Base-by-base conservation (phyloP, 75 land plant genomes). In the Adiantum capillusveneris region DNA sequence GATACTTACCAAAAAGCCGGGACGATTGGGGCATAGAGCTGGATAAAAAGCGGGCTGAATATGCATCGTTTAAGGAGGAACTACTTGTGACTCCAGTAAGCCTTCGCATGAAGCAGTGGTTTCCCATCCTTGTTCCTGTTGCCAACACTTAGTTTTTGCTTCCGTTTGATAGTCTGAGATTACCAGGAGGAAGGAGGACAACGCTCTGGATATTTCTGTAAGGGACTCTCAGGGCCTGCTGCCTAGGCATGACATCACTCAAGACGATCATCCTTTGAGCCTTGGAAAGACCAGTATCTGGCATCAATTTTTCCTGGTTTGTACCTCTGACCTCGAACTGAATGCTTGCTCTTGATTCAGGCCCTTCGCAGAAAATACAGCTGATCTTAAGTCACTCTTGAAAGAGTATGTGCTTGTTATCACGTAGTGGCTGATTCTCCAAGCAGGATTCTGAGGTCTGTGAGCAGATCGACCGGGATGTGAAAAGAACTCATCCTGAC, bases 381-480 rank as follows among this genome's bases (percentile, higher is more conserved):
- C n/a, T n/a, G n/a, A n/a, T n/a, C n/a, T n/a, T n/a, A n/a, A n/a
- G n/a, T n/a, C n/a, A n/a, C 41, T 44, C 56, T 59, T 20, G 25
- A 26, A 53, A 39, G 19, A 21, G 57, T 21, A 24, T 49, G 22
- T 31, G 16, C 13, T 36, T 34, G 19, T 29, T 34, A 34, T 64
- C 2, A 11, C 56, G 62, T 29, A 18, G 53, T 52, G 52, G n/a
- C 7, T 21, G 12, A 22, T 60, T 60, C 22, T 59, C 39, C 74
- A 60, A 28, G 26, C 69, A 92, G 97, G 97, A 92, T 73, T 62
- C 90, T 29, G 97, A 92, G 64, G 81, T 89, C 55, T 65, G 76
- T 20, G 97, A 92, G 64, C 97, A 92, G 66, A 92, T 92, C 53
- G 94, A 92, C 31, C 81, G 97, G 44, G 97, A 92, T 79, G 95